phyloP scores from a whole-genome alignment of 176 grass and related monocot species.

The Oropetium thomaeum region DNA sequence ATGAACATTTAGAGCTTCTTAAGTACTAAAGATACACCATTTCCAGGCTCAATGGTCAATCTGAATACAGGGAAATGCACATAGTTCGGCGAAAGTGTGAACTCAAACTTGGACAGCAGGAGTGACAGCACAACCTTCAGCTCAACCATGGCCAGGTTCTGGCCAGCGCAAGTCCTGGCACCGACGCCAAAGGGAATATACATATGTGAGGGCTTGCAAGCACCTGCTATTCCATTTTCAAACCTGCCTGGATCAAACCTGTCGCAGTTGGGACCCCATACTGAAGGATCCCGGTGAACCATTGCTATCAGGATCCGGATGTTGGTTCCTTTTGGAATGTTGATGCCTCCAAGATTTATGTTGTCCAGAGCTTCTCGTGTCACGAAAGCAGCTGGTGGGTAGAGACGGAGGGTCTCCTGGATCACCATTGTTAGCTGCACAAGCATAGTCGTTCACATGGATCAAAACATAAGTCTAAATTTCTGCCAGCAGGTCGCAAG shows the following conservation, averaged over 20 bases:
- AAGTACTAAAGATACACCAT: constrained; percentile 47
- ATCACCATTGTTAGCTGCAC: constrained; percentile 81
- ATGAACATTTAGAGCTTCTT: neutral
- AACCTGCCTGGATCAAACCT: constrained; percentile 69
- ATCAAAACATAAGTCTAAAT: neutral
- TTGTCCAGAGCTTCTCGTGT: constrained; percentile 45
- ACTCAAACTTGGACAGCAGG: constrained; percentile 48
- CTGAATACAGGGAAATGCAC: constrained; percentile 50
- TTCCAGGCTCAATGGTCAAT: constrained; percentile 51
- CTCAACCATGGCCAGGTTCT: constrained; percentile 82
- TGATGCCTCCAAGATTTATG: constrained; percentile 41
- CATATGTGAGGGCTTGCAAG: constrained; percentile 52
- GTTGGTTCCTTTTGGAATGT: constrained; percentile 57
- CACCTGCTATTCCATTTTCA: constrained; percentile 38
- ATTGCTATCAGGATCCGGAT: constrained; percentile 30
- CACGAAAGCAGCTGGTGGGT: constrained; percentile 40
- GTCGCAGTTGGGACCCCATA: constrained; percentile 44
- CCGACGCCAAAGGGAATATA: constrained; percentile 74
- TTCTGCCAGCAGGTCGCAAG: neutral
- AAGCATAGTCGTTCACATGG: neutral
- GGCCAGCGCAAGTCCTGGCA: constrained; percentile 53
- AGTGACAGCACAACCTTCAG: constrained; percentile 63
- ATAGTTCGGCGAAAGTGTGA: constrained; percentile 43
- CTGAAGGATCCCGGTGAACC: constrained; percentile 44
- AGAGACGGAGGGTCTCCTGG: constrained; percentile 67